Evolutionary conservation across 2,329 filamentous ascomycete genomes (phyloP), one percentile per base, ranked within the genome.

Genomic region (Paraconiothyrium sp.): DNA sequence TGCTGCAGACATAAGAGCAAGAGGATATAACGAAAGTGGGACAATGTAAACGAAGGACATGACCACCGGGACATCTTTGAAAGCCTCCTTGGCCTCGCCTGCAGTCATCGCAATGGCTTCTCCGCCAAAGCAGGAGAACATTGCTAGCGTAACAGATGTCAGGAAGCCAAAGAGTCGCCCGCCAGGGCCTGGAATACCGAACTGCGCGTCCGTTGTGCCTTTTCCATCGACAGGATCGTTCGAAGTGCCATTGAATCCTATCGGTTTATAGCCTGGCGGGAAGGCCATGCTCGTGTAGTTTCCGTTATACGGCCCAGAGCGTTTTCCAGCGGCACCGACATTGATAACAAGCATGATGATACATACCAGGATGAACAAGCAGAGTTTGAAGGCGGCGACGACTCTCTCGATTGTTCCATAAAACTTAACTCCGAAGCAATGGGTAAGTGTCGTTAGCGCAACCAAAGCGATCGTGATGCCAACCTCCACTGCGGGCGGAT

Each of bases 31-130:
- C 7, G 55, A 54, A 3, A 76, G 58, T 2, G 74, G 73, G 7
- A 74, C 60, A 13, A 73, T 59, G 56, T 76, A 76, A 41, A 76
- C 73, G 56, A 75, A 76, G 1, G 72, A 70, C 62, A 75, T 73
- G 10, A 70, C 72, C 9, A 62, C 57, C 3, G 75, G 74, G 16
- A 77, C 63, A 54, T 76, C 73, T 48, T 62, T 70, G 41, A 65
- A 72, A 30, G 75, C 73, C 8, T 69, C 57, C 57, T 68, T 69
- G 2, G 74, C 70, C 59, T 77, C 75, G 5, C 72, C 75, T 13
- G 72, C 72, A 24, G 74, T 75, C 56, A 76, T 72, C 7, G 74
- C 62, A 10, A 73, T 68, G 16, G 73, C 70, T 32, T 77, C 75
- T 10, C 69, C 72, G 20, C 75, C 74, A 50, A 70, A 65, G 51